Evolutionary conservation across 805 yeast species (phyloP), one percentile per base, ranked within the genome.

Genomic region (Candida tibetensis): DNA sequence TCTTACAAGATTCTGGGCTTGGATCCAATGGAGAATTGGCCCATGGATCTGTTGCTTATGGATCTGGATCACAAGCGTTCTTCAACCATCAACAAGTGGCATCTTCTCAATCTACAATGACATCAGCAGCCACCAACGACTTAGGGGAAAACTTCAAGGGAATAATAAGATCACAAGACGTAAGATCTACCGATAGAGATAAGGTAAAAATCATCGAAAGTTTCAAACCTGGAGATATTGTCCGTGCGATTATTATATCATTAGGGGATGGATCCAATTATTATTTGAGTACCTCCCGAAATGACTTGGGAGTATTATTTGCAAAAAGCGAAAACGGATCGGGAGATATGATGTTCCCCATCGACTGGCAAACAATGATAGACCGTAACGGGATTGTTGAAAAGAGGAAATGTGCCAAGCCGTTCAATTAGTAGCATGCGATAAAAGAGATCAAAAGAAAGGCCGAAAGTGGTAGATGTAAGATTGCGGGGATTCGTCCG

Each of bases 341-440:
- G 8, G 96, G 96, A 2, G 80, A 77, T 26, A 62, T 80, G 39
- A 79, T 93, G 87, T 83, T 81, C 50, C 95, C 99, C 2, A 63
- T 88, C 30, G 98, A 93, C 62, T 93, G 98, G 97, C 90, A 88
- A 62, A 85, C 88, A 9, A 93, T 95, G 98, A 73, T 83, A 22
- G 79, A 85, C 45, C 81, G 88, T 2, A 79, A 90, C 2, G 96
- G 96, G 1, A 75, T 72, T 7, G 61, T 78, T 9, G 97, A 89
- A 52, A 69, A 70, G 49, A 74, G 99, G 42, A 93, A 93, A 60
- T 87, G 95, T 64, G 99, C 99, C 2, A 89, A 87, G 57, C 95
- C 96, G 9, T 85, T 79, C 49, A 28, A 16, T 12, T 34, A 30
- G 8, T 10, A 10, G n/a, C n/a, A n/a, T n/a, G n/a, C n/a, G n/a